Evolutionary conservation across 257 asterid species (phyloP).

Genomic region (Capsicum rhomboideum): DNA sequence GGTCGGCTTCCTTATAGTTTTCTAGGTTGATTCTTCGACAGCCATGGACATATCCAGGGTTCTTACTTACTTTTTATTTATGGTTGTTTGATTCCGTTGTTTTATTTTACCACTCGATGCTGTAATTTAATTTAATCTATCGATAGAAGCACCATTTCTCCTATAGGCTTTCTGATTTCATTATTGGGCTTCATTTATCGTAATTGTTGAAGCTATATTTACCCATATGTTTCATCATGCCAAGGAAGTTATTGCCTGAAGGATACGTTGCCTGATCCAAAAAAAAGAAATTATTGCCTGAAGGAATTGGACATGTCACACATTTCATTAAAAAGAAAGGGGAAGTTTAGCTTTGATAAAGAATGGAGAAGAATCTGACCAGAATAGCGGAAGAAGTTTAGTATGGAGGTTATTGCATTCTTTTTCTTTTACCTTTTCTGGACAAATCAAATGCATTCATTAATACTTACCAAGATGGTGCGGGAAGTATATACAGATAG

Average conservation of each 20-base stretch:
- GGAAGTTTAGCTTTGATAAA: background rate
- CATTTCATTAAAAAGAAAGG: background rate
- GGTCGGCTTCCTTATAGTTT: background rate
- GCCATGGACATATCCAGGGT: background rate
- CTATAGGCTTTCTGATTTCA: background rate
- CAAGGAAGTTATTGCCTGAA: background rate
- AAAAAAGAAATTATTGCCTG: too few relatives aligned
- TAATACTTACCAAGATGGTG: background rate
- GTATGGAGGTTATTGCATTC: background rate
- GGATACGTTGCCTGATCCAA: too few relatives aligned
- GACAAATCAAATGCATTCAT: background rate
- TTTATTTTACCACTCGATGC: background rate
- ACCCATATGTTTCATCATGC: background rate
- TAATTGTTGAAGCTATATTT: background rate
- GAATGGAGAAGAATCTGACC: background rate
- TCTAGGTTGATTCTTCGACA: background rate
- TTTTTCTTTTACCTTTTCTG: background rate
- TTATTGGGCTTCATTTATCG: background rate
- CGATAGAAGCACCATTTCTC: background rate
- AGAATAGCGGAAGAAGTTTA: background rate
- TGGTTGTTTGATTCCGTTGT: background rate
- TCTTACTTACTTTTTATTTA: background rate
- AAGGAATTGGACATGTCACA: background rate
- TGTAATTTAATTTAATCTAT: background rate
- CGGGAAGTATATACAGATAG: background rate